These are phyloP conservation scores for Amanita molliuscula DNA, from an alignment of 768 basidiomycete species.

Conservation along the genomic window DNA sequence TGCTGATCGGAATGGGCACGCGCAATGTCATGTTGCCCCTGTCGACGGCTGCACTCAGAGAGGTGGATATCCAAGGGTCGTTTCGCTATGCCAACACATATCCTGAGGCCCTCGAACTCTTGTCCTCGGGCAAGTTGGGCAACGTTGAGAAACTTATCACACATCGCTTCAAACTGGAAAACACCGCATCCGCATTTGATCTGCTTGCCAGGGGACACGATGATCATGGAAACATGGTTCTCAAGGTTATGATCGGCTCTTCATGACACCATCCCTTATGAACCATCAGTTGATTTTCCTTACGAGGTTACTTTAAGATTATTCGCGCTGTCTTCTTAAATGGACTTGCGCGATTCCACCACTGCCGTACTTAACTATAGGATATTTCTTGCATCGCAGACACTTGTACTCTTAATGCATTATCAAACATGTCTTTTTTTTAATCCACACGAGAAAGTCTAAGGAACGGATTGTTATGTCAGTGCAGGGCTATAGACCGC, in stretches of 20 bases:
- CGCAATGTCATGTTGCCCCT: constrained; percentile 76
- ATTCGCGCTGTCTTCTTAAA: constrained; percentile 1
- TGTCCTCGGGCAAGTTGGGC: constrained; percentile 54
- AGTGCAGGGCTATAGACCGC: background rate
- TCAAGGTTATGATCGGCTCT: constrained; percentile 79
- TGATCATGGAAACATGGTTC: constrained; percentile 68
- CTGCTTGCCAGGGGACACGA: constrained; percentile 70
- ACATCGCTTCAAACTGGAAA: constrained; percentile 58
- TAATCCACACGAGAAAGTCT: background rate
- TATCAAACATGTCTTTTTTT: background rate
- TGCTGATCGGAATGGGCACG: constrained; percentile 95
- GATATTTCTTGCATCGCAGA: constrained; percentile 6
- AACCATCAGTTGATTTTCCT: background rate
- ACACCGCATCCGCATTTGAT: constrained; percentile 72
- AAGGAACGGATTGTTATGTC: background rate
- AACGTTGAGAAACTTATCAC: constrained; percentile 70
- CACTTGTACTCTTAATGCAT: constrained; percentile 6
- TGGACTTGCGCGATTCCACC: background rate
- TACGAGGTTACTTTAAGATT: constrained; percentile 3
- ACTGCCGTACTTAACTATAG: constrained; percentile 1
- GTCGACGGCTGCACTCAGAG: constrained; percentile 71
- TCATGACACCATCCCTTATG: constrained; percentile 13
- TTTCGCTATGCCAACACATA: constrained; percentile 92
- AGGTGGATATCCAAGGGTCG: constrained; percentile 87
- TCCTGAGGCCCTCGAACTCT: constrained; percentile 70